Evolutionary conservation across 2,329 filamentous ascomycete species (phyloP).

Genomic region (Cordyceps fumosorosea): DNA sequence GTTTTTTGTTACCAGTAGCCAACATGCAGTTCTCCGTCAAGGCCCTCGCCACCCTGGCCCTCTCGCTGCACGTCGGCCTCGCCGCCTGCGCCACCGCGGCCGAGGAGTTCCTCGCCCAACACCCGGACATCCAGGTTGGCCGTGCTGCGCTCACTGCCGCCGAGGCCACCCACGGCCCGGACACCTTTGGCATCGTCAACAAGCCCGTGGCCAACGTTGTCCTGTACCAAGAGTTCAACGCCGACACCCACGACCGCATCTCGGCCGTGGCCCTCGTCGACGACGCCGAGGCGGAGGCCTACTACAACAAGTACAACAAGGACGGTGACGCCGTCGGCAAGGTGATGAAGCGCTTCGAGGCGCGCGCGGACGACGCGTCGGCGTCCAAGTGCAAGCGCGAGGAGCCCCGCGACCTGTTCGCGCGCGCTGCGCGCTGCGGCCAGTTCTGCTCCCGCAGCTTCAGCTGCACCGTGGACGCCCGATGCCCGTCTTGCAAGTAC

Average conservation of each 20-base stretch:
- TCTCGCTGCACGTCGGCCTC: not conserved
- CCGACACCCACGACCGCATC: not conserved
- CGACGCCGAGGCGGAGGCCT: not conserved
- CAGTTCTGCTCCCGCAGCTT: conserved; percentile 12
- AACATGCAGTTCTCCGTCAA: not conserved
- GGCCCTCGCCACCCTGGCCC: not conserved
- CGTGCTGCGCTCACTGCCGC: not conserved
- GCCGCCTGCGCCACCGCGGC: not conserved
- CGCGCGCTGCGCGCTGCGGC: conserved; percentile 13
- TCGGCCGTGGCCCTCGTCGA: not conserved
- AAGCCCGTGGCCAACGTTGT: not conserved
- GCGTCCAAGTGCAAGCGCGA: not conserved
- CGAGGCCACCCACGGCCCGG: not conserved
- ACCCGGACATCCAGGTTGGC: not conserved
- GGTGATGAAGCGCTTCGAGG: not conserved
- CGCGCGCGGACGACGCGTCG: not conserved
- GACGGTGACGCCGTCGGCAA: not conserved
- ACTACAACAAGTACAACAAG: not conserved
- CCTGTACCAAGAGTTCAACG: not conserved
- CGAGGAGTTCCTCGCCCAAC: not conserved
- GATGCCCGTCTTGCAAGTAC: conserved; percentile 11
- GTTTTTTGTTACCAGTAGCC: not conserved
- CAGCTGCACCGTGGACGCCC: conserved; percentile 9
- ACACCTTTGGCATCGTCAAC: conserved; percentile 2
- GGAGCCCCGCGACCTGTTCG: not conserved